Percentiles rank a stretch among this genome's conserved stretches.
Conservation (phyloP, 805 yeast genomes). For the Starmera amethionina region DNA sequence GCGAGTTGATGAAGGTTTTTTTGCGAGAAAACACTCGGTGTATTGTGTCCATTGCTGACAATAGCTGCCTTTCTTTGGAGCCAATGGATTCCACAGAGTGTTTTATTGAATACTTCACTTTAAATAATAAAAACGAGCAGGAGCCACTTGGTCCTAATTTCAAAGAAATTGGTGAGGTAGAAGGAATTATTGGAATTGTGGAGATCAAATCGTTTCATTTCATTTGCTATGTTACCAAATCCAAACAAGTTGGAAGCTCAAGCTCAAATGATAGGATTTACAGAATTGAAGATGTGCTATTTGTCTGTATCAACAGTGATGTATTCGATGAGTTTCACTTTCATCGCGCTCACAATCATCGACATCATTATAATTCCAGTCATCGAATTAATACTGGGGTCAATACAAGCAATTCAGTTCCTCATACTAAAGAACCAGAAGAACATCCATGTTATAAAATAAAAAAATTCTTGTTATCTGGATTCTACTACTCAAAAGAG, state of each 20-base stretch:
- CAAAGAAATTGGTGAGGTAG: background rate
- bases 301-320: slow-evolving; percentile 49
- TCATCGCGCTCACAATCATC: background rate
- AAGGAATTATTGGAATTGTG: background rate
- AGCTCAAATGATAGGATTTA: slow-evolving; percentile 39
- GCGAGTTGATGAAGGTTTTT: too few species aligned
- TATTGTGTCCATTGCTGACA: too few species aligned
- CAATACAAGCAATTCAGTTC: too few species aligned
- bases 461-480: slow-evolving; percentile 65
- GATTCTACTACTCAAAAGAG: slow-evolving; percentile 84
- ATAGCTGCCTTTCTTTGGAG: too few species aligned
- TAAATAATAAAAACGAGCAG: too few species aligned
- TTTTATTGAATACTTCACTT: too few species aligned
- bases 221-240: background rate
- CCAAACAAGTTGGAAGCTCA: slow-evolving; percentile 43
- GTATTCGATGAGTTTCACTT: slow-evolving; percentile 29
- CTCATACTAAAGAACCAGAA: slow-evolving; percentile 22
- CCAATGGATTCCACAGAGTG: too few species aligned
- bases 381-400: too few species aligned
- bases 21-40: too few species aligned
- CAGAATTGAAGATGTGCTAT: slow-evolving; percentile 43
- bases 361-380: too few species aligned
- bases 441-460: slow-evolving; percentile 79
- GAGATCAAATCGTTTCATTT: background rate
- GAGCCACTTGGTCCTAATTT: background rate